phyloP scores from a whole-genome alignment of 257 asterid species.

The Plectranthus barbatus region DNA sequence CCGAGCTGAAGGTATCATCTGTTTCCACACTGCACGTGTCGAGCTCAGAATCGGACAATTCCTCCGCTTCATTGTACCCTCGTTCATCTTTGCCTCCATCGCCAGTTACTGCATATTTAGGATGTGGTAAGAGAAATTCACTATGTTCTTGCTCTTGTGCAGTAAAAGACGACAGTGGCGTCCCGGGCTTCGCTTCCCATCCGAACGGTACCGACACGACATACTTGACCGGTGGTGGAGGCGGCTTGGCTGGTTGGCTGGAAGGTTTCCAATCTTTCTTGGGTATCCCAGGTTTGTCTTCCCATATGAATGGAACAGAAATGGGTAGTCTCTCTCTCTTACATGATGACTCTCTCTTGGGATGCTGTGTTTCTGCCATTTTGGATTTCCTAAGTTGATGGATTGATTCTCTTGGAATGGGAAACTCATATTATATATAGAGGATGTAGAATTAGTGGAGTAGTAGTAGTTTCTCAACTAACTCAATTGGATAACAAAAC shows the following conservation, averaged over 20 bases:
- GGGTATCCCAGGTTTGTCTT: slow-evolving; percentile 69
- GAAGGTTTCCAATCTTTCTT: slow-evolving; percentile 72
- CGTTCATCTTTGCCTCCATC: slow-evolving; percentile 3
- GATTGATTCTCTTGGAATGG: slow-evolving; percentile 3
- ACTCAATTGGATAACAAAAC: slow-evolving; percentile 26
- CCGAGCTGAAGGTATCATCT: slow-evolving; percentile 48
- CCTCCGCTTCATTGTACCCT: slow-evolving; percentile 17
- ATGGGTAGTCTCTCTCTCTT: slow-evolving; percentile 54
- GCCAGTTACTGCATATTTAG: slow-evolving; percentile 14
- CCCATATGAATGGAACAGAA: slow-evolving; percentile 86
- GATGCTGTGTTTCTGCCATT: slow-evolving; percentile 45
- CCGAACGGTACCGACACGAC: slow-evolving; percentile 71
- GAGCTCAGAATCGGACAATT: slow-evolving; percentile 33
- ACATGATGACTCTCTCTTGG: slow-evolving; percentile 28
- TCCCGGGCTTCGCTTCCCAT: slow-evolving; percentile 93
- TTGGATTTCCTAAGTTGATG: slow-evolving; percentile 10
- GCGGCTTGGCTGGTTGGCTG: slow-evolving; percentile 13
- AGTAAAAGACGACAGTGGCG: slow-evolving; percentile 41
- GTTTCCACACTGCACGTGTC: slow-evolving; percentile 35
- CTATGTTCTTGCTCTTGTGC: slow-evolving; percentile 13
- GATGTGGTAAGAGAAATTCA: slow-evolving; percentile 17
- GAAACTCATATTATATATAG: neutral
- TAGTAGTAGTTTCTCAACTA: slow-evolving; percentile 15
- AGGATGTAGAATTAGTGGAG: slow-evolving; percentile 38
- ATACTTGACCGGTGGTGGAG: slow-evolving; percentile 38